Percentiles rank a stretch among this genome's conserved stretches.
Conservation (phyloP, 2,329 filamentous ascomycete species). For the Penicillium polonicum region DNA sequence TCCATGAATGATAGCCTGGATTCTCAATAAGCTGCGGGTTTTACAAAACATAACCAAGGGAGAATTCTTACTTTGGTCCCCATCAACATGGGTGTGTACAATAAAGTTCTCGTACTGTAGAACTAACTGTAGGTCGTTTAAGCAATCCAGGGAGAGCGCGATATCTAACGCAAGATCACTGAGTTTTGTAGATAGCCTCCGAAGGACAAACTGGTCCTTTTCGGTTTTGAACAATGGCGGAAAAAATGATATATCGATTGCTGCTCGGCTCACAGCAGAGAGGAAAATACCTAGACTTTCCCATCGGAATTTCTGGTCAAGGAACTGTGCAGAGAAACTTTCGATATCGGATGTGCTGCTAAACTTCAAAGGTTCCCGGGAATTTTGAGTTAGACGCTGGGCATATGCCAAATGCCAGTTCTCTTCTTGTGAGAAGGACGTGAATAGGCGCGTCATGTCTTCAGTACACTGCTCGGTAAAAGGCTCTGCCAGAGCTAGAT, state of each 20-base stretch:
- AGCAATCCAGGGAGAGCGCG: conserved; percentile 31
- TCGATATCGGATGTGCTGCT: conserved; percentile 10
- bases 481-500: conserved; percentile 27
- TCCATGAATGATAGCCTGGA: conserved; percentile 48
- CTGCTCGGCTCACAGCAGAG: conserved; percentile 35
- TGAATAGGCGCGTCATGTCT: conserved; percentile 24
- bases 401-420: conserved; percentile 27
- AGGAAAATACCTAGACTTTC: conserved; percentile 43
- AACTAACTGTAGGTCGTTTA: conserved; percentile 49
- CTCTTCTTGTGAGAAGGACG: conserved; percentile 19
- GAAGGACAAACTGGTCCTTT: conserved; percentile 28
- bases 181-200: conserved; percentile 28
- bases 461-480: conserved; percentile 25
- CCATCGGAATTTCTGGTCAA: conserved; percentile 36
- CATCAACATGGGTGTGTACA: conserved; percentile 44
- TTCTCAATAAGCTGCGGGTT: not conserved
- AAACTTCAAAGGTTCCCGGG: conserved; percentile 18
- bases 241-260: conserved; percentile 34
- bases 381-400: conserved; percentile 23
- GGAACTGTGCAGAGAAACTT: conserved; percentile 24
- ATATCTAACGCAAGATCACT: conserved; percentile 40
- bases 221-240: conserved; percentile 30
- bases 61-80: conserved; percentile 44
- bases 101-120: conserved; percentile 51
- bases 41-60: not conserved